These are phyloP conservation scores for Cryphonectria parasitica DNA, from an alignment of 2,329 filamentous ascomycete species.

Conservation along the genomic window DNA sequence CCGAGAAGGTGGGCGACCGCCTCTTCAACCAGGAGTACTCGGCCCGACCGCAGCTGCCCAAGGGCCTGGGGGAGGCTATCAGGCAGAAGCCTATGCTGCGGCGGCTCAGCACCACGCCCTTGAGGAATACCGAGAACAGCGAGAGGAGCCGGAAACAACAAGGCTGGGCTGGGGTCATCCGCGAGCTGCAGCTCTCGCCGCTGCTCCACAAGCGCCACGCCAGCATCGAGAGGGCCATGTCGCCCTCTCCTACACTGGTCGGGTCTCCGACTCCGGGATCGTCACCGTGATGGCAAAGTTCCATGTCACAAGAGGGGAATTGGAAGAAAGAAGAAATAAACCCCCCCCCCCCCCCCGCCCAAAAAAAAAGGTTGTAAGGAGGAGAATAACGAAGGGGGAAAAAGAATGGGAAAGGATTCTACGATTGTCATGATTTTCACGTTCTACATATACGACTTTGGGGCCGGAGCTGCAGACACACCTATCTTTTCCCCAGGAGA, in stretches of 20 bases:
- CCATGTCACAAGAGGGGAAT: background rate
- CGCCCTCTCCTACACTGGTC: slow-evolving; percentile 13
- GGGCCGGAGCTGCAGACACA: slow-evolving; percentile 11
- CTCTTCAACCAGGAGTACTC: slow-evolving; percentile 35
- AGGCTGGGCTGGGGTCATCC: slow-evolving; percentile 67
- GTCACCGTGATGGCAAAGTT: background rate
- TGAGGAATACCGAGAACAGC: slow-evolving; percentile 55
- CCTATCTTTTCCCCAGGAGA: background rate
- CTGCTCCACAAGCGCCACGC: slow-evolving; percentile 64
- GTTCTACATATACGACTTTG: slow-evolving; percentile 18
- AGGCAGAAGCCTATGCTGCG: slow-evolving; percentile 53
- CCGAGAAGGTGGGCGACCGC: slow-evolving; percentile 36
- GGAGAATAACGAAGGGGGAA: slow-evolving; percentile 21
- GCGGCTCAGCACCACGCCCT: slow-evolving; percentile 57
- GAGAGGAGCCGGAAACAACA: slow-evolving; percentile 51
- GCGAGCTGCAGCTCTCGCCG: slow-evolving; percentile 65
- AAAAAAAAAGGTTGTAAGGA: no score
- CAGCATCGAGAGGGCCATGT: slow-evolving; percentile 64
- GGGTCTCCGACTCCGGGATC: slow-evolving; percentile 39
- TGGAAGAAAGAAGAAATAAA: background rate
- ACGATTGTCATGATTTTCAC: slow-evolving; percentile 28
- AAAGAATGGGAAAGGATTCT: slow-evolving; percentile 5
- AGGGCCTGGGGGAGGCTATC: slow-evolving; percentile 49
- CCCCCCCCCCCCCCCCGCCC: no score
- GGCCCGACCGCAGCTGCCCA: slow-evolving; percentile 42